Conservation (phyloP, 257 asterid genomes). For the Solanum bukasovii region DNA sequence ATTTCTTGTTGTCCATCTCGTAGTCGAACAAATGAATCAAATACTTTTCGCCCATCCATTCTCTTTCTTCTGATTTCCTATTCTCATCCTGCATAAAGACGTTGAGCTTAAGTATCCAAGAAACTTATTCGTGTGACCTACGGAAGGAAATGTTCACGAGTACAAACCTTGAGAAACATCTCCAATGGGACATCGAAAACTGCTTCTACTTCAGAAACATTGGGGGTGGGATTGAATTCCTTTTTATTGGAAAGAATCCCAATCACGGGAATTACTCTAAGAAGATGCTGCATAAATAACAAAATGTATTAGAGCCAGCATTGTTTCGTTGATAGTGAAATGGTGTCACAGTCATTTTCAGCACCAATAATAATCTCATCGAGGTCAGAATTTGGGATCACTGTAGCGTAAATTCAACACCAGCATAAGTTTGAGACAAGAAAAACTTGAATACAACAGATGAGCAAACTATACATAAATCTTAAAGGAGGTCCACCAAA, state of each 20-base stretch:
- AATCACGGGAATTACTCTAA: constrained; percentile 90
- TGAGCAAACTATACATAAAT: neutral
- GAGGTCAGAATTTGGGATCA: neutral
- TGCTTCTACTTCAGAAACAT: constrained; percentile 75
- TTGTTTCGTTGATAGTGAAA: neutral
- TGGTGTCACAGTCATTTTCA: neutral
- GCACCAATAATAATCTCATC: neutral
- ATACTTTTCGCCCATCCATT: constrained; percentile 76
- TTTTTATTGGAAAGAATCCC: constrained; percentile 68
- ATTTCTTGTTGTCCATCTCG: constrained; percentile 38
- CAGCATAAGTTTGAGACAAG: neutral
- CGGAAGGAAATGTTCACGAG: neutral
- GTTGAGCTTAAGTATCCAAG: neutral
- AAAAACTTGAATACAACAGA: neutral
- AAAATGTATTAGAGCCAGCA: neutral
- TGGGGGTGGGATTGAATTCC: constrained; percentile 52
- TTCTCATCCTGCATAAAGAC: constrained; percentile 52
- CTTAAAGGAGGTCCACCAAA: neutral
- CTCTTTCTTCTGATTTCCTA: constrained; percentile 69
- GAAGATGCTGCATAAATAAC: constrained; percentile 64
- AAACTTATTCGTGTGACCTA: neutral
- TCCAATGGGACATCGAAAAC: constrained; percentile 91
- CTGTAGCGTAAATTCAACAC: neutral
- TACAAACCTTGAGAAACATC: constrained; percentile 83
- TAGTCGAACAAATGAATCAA: constrained; percentile 70